A percentile compares a stretch with the other conserved stretches of the same genome.
Conservation (phyloP, 129 eudicot species). For the Flaveria bidentis region DNA sequence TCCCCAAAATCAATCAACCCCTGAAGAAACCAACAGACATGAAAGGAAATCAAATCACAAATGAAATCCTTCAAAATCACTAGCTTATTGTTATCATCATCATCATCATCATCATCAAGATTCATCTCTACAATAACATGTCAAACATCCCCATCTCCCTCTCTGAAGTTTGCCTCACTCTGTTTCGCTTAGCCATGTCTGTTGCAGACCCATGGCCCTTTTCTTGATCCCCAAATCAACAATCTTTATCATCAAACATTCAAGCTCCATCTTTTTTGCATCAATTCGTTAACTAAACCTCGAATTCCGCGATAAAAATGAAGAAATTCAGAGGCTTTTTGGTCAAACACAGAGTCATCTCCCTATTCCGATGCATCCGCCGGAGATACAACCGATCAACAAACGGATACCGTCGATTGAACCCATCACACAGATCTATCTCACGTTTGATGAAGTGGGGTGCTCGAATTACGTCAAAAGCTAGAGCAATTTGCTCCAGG, state of each 20-base stretch:
- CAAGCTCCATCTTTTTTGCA: background rate
- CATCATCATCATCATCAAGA: too few species aligned
- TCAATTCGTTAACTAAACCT: background rate
- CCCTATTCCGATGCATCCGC: slow-evolving; percentile 45
- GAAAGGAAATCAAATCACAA: slow-evolving; percentile 1
- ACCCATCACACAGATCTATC: slow-evolving; percentile 23
- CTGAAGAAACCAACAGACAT: background rate
- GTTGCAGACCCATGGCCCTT: slow-evolving; percentile 86
- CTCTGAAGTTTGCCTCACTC: slow-evolving; percentile 61
- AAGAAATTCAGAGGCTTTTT: slow-evolving; percentile 56
- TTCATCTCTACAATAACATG: slow-evolving; percentile 28
- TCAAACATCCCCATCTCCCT: slow-evolving; percentile 66
- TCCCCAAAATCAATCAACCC: slow-evolving; percentile 4
- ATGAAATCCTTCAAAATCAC: background rate
- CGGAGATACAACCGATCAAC: slow-evolving; percentile 33
- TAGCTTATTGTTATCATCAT: background rate
- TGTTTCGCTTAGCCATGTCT: slow-evolving; percentile 63
- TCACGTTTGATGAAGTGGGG: slow-evolving; percentile 50
- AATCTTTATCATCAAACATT: background rate
- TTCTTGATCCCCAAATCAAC: slow-evolving; percentile 33
- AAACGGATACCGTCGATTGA: slow-evolving; percentile 30
- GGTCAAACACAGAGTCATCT: slow-evolving; percentile 52
- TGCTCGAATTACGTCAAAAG: slow-evolving; percentile 47
- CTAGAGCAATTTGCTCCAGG: slow-evolving; percentile 39
- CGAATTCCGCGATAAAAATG: slow-evolving; percentile 33